Conservation (phyloP, 164 flowering plant genomes). For the Liquidambar formosana region DNA sequence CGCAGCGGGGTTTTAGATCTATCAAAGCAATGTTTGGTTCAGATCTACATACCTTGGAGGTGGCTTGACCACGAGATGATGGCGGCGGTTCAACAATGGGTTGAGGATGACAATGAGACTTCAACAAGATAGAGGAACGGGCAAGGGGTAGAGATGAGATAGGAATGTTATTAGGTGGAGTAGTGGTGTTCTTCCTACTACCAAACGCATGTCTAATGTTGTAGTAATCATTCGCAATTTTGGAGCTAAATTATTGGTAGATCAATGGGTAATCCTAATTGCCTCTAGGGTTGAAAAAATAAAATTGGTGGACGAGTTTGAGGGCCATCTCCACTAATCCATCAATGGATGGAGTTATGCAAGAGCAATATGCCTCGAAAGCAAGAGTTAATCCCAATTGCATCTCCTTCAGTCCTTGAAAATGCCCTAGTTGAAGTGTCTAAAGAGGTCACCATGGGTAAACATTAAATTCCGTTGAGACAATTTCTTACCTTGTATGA, state of each 20-base stretch:
- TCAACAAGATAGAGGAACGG: too few species aligned
- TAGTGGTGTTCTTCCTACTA: slow-evolving; percentile 83
- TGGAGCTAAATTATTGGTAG: slow-evolving; percentile 96
- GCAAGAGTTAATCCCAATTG: slow-evolving; percentile 77
- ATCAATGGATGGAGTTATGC: slow-evolving; percentile 92
- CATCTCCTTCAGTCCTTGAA: slow-evolving; percentile 62
- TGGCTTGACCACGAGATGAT: too few species aligned
- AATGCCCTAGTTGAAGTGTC: slow-evolving; percentile 18
- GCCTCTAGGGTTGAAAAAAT: slow-evolving; percentile 40
- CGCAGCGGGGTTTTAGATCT: too few species aligned
- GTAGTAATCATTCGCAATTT: slow-evolving; percentile 88
- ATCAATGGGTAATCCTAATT: slow-evolving; percentile 90
- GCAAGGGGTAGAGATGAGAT: too few species aligned
- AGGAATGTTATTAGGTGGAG: slow-evolving; percentile 99
- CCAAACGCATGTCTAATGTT: slow-evolving; percentile 79
- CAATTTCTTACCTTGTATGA: too few species aligned
- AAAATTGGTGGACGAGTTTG: slow-evolving; percentile 77
- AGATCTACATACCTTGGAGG: too few species aligned
- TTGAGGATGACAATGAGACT: too few species aligned
- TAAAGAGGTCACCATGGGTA: slow-evolving; percentile 33
- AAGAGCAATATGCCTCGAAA: slow-evolving; percentile 75
- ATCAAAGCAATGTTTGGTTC: too few species aligned
- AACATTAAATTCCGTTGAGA: too few species aligned
- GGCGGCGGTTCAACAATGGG: too few species aligned
- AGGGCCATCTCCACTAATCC: slow-evolving; percentile 84